Evolutionary conservation across 225 moss, liverwort and hornwort species (phyloP).

Genomic region (Straminergon stramineum): DNA sequence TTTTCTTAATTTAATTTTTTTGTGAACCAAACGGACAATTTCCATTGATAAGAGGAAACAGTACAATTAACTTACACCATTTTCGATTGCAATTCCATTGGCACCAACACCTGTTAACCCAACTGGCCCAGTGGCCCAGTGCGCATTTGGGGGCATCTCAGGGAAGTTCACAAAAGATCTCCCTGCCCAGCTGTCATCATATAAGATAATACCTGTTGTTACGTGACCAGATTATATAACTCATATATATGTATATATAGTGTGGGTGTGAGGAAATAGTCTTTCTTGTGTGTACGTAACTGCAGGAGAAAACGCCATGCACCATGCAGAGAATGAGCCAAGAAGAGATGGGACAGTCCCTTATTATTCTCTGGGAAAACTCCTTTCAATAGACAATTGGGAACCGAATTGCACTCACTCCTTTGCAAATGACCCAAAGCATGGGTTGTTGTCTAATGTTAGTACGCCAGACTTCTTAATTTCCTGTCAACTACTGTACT

Average conservation of each 20-base stretch:
- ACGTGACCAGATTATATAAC: too few relatives aligned
- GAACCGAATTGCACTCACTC: not conserved
- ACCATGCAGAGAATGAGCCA: not conserved
- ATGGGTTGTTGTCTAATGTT: not conserved
- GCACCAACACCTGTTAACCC: not conserved
- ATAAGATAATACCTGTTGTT: not conserved
- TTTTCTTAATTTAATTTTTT: too few relatives aligned
- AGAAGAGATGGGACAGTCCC: not conserved
- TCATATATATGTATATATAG: not conserved
- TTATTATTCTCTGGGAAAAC: not conserved
- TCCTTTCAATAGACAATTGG: not conserved
- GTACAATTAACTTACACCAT: too few relatives aligned
- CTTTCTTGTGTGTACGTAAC: not conserved
- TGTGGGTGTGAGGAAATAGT: not conserved
- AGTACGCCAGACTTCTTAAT: too few relatives aligned
- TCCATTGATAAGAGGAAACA: too few relatives aligned
- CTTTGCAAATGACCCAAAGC: not conserved
- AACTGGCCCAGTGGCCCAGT: not conserved
- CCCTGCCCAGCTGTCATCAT: not conserved
- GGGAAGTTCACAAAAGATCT: not conserved
- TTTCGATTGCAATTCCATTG: not conserved
- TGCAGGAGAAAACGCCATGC: not conserved
- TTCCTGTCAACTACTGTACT: not conserved
- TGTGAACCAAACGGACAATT: too few relatives aligned
- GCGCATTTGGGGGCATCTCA: not conserved